phyloP scores from a whole-genome alignment of 306 rosid species.

The Macrotyloma uniflorum region DNA sequence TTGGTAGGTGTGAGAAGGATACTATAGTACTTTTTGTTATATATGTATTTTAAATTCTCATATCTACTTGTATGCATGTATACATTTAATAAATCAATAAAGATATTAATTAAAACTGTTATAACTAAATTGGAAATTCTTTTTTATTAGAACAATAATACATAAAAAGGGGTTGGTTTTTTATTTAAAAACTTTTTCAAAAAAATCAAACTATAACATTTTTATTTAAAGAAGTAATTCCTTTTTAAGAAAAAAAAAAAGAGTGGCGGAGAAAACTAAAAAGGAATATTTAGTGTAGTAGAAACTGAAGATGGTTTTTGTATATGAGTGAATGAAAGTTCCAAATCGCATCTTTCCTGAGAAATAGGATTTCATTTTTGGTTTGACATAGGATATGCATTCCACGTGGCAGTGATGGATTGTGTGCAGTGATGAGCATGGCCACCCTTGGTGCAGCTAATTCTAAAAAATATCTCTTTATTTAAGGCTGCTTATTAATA shows the following conservation, averaged over 20 bases:
- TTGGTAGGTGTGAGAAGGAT: too few species aligned
- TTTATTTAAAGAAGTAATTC: neutral
- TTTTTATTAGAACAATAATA: too few species aligned
- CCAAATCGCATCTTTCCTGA: neutral
- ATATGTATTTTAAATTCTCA: too few species aligned
- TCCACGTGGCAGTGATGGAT: slow-evolving; percentile 41
- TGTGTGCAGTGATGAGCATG: neutral
- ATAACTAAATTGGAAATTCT: too few species aligned
- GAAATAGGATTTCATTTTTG: slow-evolving; percentile 13
- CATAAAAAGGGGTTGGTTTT: too few species aligned
- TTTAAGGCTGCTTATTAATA: slow-evolving; percentile 27
- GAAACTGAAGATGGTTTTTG: neutral
- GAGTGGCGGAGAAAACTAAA: neutral
- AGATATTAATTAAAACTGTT: too few species aligned
- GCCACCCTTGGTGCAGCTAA: slow-evolving; percentile 24
- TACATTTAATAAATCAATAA: too few species aligned
- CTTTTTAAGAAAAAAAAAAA: neutral
- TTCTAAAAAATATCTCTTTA: slow-evolving; percentile 35
- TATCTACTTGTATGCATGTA: too few species aligned
- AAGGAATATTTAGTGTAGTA: neutral
- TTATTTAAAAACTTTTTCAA: too few species aligned
- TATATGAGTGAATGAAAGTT: neutral
- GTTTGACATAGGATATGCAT: neutral
- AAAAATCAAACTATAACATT: too few species aligned
- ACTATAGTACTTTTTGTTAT: too few species aligned